Percentiles rank a stretch among this genome's conserved stretches.
Evolutionary conservation across 768 basidiomycete genomes (phyloP).

Genomic region (Lactarius psammicola): DNA sequence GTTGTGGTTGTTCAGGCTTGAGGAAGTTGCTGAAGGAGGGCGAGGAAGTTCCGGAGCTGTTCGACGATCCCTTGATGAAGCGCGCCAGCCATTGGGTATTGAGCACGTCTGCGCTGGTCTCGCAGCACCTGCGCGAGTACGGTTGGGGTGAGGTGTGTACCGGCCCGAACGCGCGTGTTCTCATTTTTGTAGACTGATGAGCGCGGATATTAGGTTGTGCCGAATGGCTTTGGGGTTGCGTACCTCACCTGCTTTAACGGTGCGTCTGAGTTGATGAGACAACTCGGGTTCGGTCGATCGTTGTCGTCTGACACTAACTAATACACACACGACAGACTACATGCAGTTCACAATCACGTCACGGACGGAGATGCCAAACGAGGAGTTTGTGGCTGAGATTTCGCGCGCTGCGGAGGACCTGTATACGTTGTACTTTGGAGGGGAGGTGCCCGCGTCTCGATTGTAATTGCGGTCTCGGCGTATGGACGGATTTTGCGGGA

Average conservation of each 20-base stretch:
- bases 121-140: conserved; percentile 79
- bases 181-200: too few species aligned
- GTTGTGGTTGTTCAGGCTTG: conserved; percentile 49
- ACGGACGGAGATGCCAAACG: conserved; percentile 79
- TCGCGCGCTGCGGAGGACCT: conserved; percentile 63
- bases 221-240: conserved; percentile 91
- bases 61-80: conserved; percentile 68
- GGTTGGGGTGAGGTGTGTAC: conserved; percentile 84
- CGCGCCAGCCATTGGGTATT: conserved; percentile 82
- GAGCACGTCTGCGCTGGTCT: conserved; percentile 87
- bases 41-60: conserved; percentile 67
- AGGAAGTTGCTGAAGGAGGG: conserved; percentile 61
- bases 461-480: conserved; percentile 3
- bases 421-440: conserved; percentile 48
- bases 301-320: too few species aligned
- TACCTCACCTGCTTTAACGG: conserved; percentile 91
- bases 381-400: conserved; percentile 70
- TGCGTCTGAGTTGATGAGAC: conserved; percentile 34
- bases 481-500: neutral
- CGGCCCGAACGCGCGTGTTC: neutral
- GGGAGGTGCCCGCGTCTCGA: conserved; percentile 17
- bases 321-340: conserved; percentile 55
- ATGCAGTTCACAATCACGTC: conserved; percentile 89
- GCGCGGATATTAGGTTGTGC: conserved; percentile 58
- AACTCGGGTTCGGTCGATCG: neutral